These are phyloP conservation scores for Sporothrix inflata DNA, from an alignment of 2,329 filamentous ascomycete genomes.

Conservation along the genomic window DNA sequence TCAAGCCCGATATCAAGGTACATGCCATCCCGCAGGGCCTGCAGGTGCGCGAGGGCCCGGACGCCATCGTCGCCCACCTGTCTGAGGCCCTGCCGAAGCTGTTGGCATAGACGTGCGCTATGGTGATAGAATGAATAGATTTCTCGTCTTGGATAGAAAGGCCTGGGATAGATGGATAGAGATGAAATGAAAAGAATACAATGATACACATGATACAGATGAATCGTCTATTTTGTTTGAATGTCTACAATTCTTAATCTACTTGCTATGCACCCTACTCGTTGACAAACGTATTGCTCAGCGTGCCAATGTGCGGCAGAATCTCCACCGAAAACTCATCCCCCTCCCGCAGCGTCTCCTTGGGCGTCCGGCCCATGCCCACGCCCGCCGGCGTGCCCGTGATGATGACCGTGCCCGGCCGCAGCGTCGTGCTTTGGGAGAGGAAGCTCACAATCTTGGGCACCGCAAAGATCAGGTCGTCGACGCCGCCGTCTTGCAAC, in stretches of 20 bases:
- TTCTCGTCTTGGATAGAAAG: too few species aligned
- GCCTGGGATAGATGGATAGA: too few species aligned
- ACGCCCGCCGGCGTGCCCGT: constrained; percentile 51
- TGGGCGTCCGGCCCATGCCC: constrained; percentile 45
- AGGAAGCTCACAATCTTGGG: constrained; percentile 49
- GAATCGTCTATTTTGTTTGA: not conserved
- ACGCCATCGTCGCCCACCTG: constrained; percentile 59
- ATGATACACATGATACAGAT: not conserved
- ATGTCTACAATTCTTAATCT: too few species aligned
- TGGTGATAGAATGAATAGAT: not conserved
- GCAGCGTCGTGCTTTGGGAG: constrained; percentile 50
- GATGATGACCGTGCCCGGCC: constrained; percentile 46
- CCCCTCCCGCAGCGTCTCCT: constrained; percentile 44
- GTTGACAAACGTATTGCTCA: constrained; percentile 45
- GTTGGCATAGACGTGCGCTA: constrained; percentile 30
- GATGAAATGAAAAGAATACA: too few species aligned
- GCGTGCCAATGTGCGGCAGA: constrained; percentile 47
- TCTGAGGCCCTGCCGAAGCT: constrained; percentile 46
- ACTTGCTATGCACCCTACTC: constrained; percentile 35
- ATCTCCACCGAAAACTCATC: constrained; percentile 52
- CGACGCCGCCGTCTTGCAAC: constrained; percentile 29
- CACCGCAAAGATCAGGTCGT: constrained; percentile 58
- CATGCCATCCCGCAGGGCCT: constrained; percentile 58
- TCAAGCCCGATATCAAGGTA: constrained; percentile 53
- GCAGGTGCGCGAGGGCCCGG: constrained; percentile 56